Base-by-base conservation (phyloP, 257 asterid genomes). In the Plantago ovata region DNA sequence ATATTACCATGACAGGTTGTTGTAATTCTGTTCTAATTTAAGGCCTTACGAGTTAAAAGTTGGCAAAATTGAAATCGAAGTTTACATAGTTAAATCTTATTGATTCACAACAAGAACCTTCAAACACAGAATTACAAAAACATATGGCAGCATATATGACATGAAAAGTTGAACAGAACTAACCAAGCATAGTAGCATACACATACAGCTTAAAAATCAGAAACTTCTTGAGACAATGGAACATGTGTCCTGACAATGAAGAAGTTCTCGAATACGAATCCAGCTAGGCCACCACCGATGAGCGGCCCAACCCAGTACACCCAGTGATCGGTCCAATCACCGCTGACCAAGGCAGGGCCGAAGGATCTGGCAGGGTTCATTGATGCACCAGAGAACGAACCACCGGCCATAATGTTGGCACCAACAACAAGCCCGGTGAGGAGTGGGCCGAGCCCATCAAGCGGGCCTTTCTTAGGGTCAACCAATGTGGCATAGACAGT, bases 361-460 rank as follows among this genome's bases (percentile, higher is more conserved):
- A 87, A 91, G 0, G 98, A 91, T 18, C 98, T 79, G 0, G 96
- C 98, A 0, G 98, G 96, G 81, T 91, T 91, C 98, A 91, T 87
- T 13, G 96, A 91, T 19, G 92, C 98, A 7, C 94, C 98, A 0
- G 96, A 87, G 63, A 87, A 87, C 0, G 98, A 74, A 44, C 98
- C 98, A 13, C 94, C 96, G 15, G 94, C 98, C 98, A 91, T 91
- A 36, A 87, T 81, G 46, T 85, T 87, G 21, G 96, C 96, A 62
- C 98, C 98, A 22, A 91, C 93, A 1, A 87, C 81, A 19, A 87
- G 87, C 69, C 98, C 98, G 69, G 86, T 80, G 0, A 91, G 68
- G 13, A 91, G 77, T 69, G 98, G 94, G 73, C 98, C 98, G 13
- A 83, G 72, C 38, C 98, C 98, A 1, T 77, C 89, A 28, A 87